Percentiles rank a stretch among this genome's conserved stretches.
Conservation (phyloP, 192 early-diverging fungal species). For the Coemansia sp. region DNA sequence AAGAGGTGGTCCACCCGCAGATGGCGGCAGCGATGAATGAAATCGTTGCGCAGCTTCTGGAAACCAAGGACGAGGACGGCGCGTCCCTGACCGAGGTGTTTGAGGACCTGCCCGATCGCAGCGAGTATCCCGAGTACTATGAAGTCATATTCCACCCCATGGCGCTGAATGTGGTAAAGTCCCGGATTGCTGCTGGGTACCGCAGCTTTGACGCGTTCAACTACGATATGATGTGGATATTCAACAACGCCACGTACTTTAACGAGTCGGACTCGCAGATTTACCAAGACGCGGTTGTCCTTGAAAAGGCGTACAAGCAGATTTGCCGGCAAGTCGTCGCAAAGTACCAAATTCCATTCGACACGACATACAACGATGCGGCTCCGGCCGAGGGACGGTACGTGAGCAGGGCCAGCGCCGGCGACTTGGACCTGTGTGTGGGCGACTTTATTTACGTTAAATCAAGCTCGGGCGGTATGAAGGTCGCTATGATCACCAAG, state of each 20-base stretch:
- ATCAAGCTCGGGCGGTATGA: conserved; percentile 13
- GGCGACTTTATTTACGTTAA: conserved; percentile 53
- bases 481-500: conserved; percentile 46
- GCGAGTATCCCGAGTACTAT: conserved; percentile 91
- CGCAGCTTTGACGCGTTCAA: conserved; percentile 66
- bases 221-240: conserved; percentile 80
- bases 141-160: conserved; percentile 79
- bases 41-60: conserved; percentile 31
- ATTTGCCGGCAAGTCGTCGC: conserved; percentile 27
- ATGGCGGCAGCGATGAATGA: conserved; percentile 47
- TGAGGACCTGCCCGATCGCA: conserved; percentile 68
- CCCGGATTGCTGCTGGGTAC: conserved; percentile 66
- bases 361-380: conserved; percentile 40
- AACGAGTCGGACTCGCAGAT: conserved; percentile 84
- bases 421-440: conserved; percentile 43
- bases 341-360: conserved; percentile 46
- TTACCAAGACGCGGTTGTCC: conserved; percentile 66
- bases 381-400: conserved; percentile 37
- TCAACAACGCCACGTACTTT: conserved; percentile 89
- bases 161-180: conserved; percentile 57
- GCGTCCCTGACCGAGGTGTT: conserved; percentile 75
- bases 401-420: conserved; percentile 35
- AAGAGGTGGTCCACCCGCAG: conserved; percentile 32
- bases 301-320: conserved; percentile 42
- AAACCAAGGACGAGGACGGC: conserved; percentile 43